Percentiles rank a stretch among this genome's conserved stretches.
These are phyloP conservation scores for Leptographium procerum DNA, from an alignment of 2,329 filamentous ascomycete genomes.

Conservation along the genomic window DNA sequence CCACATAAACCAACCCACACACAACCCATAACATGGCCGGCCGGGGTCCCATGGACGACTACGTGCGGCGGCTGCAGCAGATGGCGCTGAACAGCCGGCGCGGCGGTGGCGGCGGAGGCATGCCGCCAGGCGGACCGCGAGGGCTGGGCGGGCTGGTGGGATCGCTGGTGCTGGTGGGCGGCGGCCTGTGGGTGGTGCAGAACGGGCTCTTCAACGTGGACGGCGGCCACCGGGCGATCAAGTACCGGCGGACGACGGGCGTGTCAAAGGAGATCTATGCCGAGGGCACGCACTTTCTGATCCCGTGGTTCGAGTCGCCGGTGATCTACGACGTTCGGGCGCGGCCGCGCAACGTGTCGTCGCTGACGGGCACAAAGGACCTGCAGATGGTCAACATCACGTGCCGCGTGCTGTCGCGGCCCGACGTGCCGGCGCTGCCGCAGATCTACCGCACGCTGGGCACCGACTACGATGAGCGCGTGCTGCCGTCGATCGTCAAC, in stretches of 20 bases:
- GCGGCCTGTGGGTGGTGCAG: constrained; percentile 40
- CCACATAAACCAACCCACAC: too few relatives aligned
- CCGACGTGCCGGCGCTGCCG: constrained; percentile 75
- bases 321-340: constrained; percentile 97
- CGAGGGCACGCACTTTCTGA: constrained; percentile 90
- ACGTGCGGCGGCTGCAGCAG: constrained; percentile 38
- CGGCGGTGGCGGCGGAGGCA: constrained; percentile 30
- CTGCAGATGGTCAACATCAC: constrained; percentile 99
- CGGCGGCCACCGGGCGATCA: constrained; percentile 97
- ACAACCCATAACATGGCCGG: constrained; percentile 20
- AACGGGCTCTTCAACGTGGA: constrained; percentile 73
- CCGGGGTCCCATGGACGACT: constrained; percentile 35
- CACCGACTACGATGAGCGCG: constrained; percentile 91
- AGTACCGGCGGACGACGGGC: constrained; percentile 86
- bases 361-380: constrained; percentile 96
- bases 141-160: constrained; percentile 28
- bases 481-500: constrained; percentile 94
- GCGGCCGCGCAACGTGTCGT: constrained; percentile 92
- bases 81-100: constrained; percentile 30
- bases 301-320: constrained; percentile 96
- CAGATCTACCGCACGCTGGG: constrained; percentile 95
- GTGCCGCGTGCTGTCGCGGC: constrained; percentile 93
- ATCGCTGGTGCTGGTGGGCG: constrained; percentile 32
- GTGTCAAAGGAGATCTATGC: constrained; percentile 92
- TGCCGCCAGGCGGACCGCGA: constrained; percentile 29